Evolutionary conservation across 169 alveolate species (phyloP).

Genomic region (Plasmodium relictum): DNA sequence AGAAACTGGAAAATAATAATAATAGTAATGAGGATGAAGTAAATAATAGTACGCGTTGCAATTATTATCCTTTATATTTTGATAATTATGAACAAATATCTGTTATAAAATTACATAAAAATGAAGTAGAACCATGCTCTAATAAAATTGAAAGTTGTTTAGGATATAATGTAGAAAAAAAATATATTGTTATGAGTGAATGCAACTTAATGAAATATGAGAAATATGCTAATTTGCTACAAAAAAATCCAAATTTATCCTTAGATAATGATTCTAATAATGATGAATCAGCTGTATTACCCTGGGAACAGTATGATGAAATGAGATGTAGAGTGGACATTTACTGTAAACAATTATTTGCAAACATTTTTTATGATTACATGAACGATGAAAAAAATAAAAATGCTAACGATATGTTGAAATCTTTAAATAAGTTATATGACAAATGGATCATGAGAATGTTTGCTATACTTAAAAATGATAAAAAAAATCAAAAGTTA

Average conservation of each 20-base stretch:
- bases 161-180: slow-evolving; percentile 77
- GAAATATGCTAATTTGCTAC: slow-evolving; percentile 59
- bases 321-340: slow-evolving; percentile 66
- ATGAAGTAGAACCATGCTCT: slow-evolving; percentile 75
- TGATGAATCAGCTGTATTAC: slow-evolving; percentile 24
- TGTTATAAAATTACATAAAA: slow-evolving; percentile 65
- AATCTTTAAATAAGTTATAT: slow-evolving; percentile 52
- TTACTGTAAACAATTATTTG: slow-evolving; percentile 72
- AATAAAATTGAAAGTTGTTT: slow-evolving; percentile 77
- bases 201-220: slow-evolving; percentile 72
- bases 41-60: neutral
- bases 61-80: slow-evolving; percentile 72
- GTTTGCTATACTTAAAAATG: slow-evolving; percentile 77
- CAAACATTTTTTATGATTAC: slow-evolving; percentile 57
- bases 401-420: slow-evolving; percentile 60
- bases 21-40: slow-evolving; percentile 6
- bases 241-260: slow-evolving; percentile 58
- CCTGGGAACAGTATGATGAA: slow-evolving; percentile 78
- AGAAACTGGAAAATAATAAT: neutral
- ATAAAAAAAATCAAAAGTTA: slow-evolving; percentile 69
- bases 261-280: slow-evolving; percentile 42
- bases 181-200: slow-evolving; percentile 63
- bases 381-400: slow-evolving; percentile 77
- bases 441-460: slow-evolving; percentile 78
- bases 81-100: slow-evolving; percentile 74